Percentiles rank a stretch among this genome's conserved stretches.
These are phyloP conservation scores for Fistulinella cinereoalba DNA, from an alignment of 1,284 basidiomycete genomes.

Conservation along the genomic window DNA sequence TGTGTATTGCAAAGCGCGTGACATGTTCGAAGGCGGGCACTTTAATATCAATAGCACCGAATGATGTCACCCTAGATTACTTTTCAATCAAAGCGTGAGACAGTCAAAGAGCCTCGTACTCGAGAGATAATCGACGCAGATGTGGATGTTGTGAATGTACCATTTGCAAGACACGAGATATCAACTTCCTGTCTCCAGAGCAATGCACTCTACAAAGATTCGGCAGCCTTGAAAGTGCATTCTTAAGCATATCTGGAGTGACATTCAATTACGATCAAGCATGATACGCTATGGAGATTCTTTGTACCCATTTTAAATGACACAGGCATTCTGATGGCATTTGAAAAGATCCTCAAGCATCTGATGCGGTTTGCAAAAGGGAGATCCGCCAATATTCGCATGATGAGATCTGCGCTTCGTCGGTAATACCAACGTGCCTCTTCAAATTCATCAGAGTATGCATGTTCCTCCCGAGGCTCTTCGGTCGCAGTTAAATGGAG, in stretches of 20 bases:
- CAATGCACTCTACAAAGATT: conserved; percentile 60
- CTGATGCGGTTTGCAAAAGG: neutral
- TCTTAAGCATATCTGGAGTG: conserved; percentile 58
- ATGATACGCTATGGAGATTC: neutral
- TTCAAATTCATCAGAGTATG: neutral
- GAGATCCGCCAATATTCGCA: neutral
- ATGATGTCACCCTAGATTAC: conserved; percentile 40
- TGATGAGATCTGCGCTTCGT: neutral
- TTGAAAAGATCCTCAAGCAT: neutral
- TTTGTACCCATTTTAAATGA: neutral
- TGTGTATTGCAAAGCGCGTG: conserved; percentile 54
- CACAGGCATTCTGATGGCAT: neutral
- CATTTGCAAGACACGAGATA: conserved; percentile 49
- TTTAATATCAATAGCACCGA: conserved; percentile 51
- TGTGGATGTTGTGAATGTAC: conserved; percentile 49
- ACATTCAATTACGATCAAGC: neutral
- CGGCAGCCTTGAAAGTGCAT: conserved; percentile 58
- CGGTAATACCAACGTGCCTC: neutral
- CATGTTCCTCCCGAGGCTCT: neutral
- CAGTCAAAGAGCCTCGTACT: conserved; percentile 35
- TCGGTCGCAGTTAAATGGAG: too few relatives aligned
- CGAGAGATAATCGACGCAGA: conserved; percentile 53
- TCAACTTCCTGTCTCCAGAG: conserved; percentile 51
- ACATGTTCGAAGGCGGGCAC: conserved; percentile 58
- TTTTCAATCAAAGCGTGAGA: neutral